Evolutionary conservation across 257 asterid genomes (phyloP), one percentile per base, ranked within the genome.

Genomic region (Capsicum baccatum): DNA sequence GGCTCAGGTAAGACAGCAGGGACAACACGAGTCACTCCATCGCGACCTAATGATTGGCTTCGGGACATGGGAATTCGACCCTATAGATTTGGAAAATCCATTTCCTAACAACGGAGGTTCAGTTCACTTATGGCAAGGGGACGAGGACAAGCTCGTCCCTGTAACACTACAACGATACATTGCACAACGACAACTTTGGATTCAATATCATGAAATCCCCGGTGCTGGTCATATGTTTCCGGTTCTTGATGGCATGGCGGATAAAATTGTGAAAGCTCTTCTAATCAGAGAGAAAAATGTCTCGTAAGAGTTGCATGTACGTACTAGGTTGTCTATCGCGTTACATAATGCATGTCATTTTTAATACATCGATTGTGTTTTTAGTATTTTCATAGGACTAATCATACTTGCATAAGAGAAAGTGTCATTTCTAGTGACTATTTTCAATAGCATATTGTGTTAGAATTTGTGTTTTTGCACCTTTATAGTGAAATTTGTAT

Each of bases 61-160:
- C 13, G 98, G 99, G 85, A 90, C 78, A 12, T 96, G 97, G 98
- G 98, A 96, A 35, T 94, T 96, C 60, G 92, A 87, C 84, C 99
- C 99, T 6, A 57, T 83, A 83, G 97, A 94, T 80, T 80, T 94
- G 89, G 81, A 93, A 83, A 92, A 93, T 79, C 93, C 95, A 6
- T 92, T 91, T 84, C 84, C 92, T 21, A 86, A 91, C 44, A 71
- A 92, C 9, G 95, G 86, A 86, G 94, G 91, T 21, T 84, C 91
- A 2, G 97, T 94, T 37, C 98, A 96, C 87, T 85, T 96, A 56
- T 96, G 97, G 98, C 96, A 92, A 33, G 99, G 98, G 60, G 98
- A 96, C 11, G 95, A 92, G 0, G 99, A 96, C 83, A 9, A 8
- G 73, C 84, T 96, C 7, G 98, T 91, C 62, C 97, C 97, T 1